phyloP scores from a whole-genome alignment of 2,329 filamentous ascomycete species.

The Aspergillus versicolor region DNA sequence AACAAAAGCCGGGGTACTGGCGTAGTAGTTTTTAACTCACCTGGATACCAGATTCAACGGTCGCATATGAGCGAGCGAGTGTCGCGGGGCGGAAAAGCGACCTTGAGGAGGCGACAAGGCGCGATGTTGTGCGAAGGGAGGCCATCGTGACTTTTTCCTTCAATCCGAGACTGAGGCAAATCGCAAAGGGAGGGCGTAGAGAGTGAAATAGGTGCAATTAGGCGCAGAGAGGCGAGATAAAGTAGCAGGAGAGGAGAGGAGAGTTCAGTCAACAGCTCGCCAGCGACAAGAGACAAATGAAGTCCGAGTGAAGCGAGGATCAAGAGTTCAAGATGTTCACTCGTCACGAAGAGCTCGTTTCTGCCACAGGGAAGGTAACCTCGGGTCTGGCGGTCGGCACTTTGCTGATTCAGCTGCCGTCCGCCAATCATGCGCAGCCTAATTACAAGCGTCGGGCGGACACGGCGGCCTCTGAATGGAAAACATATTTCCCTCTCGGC shows the following conservation, averaged over 20 bases:
- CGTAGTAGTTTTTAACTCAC: slow-evolving; percentile 21
- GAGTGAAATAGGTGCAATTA: slow-evolving; percentile 1
- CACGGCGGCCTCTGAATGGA: slow-evolving; percentile 26
- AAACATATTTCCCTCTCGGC: slow-evolving; percentile 13
- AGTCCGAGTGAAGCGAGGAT: slow-evolving; percentile 19
- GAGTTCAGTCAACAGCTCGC: slow-evolving; percentile 15
- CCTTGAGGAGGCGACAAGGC: slow-evolving; percentile 43
- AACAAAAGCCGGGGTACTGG: background rate
- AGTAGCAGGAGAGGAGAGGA: slow-evolving; percentile 13
- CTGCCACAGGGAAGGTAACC: slow-evolving; percentile 27
- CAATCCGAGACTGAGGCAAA: slow-evolving; percentile 10
- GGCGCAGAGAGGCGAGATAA: slow-evolving; percentile 1
- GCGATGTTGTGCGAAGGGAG: slow-evolving; percentile 49
- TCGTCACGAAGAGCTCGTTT: slow-evolving; percentile 14
- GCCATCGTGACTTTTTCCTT: slow-evolving; percentile 40
- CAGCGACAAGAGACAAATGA: slow-evolving; percentile 22
- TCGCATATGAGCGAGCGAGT: slow-evolving; percentile 48
- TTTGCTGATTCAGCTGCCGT: slow-evolving; percentile 29
- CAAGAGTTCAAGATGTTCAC: slow-evolving; percentile 23
- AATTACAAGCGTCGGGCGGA: slow-evolving; percentile 42
- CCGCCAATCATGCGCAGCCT: slow-evolving; percentile 31
- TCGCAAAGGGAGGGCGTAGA: background rate
- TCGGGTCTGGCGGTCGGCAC: slow-evolving; percentile 36
- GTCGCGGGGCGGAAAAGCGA: slow-evolving; percentile 42
- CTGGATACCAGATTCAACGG: slow-evolving; percentile 39